Percentiles rank a stretch among this genome's conserved stretches.
These are phyloP conservation scores for Amylostereum areolatum DNA, from an alignment of 1,284 basidiomycete species.

Conservation along the genomic window DNA sequence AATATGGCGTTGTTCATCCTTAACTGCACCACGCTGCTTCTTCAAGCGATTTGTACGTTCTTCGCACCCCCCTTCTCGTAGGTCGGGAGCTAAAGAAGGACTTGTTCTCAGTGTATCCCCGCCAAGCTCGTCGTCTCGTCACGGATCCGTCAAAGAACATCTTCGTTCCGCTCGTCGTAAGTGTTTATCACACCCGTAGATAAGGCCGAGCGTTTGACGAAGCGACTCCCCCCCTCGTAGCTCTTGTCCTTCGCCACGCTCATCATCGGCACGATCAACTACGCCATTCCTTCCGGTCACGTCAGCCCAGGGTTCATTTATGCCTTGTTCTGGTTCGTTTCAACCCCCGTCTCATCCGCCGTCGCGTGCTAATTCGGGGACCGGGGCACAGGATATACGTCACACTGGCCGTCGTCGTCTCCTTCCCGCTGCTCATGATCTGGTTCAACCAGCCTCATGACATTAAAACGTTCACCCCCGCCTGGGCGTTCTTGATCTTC, in stretches of 20 bases:
- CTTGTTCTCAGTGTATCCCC: slow-evolving; percentile 33
- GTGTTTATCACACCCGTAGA: slow-evolving; percentile 2
- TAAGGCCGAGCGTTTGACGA: background rate
- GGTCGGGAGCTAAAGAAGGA: background rate
- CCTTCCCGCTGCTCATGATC: slow-evolving; percentile 44
- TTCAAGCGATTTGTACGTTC: slow-evolving; percentile 36
- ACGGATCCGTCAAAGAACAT: slow-evolving; percentile 40
- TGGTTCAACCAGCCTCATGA: slow-evolving; percentile 47
- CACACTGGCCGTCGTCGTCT: slow-evolving; percentile 31
- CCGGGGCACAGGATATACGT: slow-evolving; percentile 35
- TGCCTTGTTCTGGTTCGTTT: slow-evolving; percentile 33
- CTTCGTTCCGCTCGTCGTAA: slow-evolving; percentile 40
- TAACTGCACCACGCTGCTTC: slow-evolving; percentile 33
- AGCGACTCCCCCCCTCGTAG: slow-evolving; percentile 14
- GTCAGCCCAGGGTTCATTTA: slow-evolving; percentile 18
- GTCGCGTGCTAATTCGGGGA: background rate
- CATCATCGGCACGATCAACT: slow-evolving; percentile 43
- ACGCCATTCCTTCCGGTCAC: slow-evolving; percentile 30
- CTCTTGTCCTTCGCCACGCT: slow-evolving; percentile 46
- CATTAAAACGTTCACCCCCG: slow-evolving; percentile 37
- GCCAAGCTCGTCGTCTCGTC: slow-evolving; percentile 34
- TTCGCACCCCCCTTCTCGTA: background rate
- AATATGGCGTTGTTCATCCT: slow-evolving; percentile 38
- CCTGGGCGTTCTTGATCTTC: slow-evolving; percentile 43
- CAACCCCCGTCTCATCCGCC: slow-evolving; percentile 8